A percentile compares a stretch with the other conserved stretches of the same genome.
Evolutionary conservation across 139 green algal species (phyloP).

Genomic region (Tetraselmis striata): DNA sequence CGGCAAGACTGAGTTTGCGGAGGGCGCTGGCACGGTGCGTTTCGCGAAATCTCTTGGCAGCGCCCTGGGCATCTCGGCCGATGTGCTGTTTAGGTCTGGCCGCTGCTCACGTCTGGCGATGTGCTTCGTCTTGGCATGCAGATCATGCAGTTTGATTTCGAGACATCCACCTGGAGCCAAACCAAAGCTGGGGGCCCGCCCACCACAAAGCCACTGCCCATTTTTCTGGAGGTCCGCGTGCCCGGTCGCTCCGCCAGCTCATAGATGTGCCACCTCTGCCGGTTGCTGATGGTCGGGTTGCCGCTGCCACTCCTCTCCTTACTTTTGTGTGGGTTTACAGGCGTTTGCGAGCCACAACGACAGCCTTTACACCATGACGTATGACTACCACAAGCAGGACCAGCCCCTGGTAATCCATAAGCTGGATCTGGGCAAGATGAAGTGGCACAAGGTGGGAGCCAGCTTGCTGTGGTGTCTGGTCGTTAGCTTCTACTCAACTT

Average conservation of each 20-base stretch:
- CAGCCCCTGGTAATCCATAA: not conserved
- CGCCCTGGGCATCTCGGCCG: too few relatives aligned
- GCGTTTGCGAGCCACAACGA: not conserved
- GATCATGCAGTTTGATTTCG: not conserved
- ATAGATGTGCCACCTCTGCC: too few relatives aligned
- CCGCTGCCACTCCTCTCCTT: too few relatives aligned
- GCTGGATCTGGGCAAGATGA: not conserved
- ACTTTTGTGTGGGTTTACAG: too few relatives aligned
- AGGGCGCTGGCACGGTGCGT: not conserved
- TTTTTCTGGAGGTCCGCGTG: not conserved
- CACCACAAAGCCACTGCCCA: not conserved
- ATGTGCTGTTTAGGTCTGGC: too few relatives aligned
- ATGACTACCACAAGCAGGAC: not conserved
- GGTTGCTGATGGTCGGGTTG: too few relatives aligned
- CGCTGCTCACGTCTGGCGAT: too few relatives aligned
- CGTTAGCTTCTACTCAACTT: too few relatives aligned
- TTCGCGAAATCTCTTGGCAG: too few relatives aligned
- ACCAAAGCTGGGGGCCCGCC: not conserved
- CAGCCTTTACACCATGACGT: not conserved
- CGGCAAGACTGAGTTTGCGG: not conserved
- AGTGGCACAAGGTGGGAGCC: not conserved
- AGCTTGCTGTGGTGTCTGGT: too few relatives aligned
- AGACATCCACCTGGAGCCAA: not conserved
- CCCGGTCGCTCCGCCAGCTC: too few relatives aligned
- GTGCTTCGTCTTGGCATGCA: too few relatives aligned